Conservation (phyloP, 345 rosid species). For the Moringa oleifera region DNA sequence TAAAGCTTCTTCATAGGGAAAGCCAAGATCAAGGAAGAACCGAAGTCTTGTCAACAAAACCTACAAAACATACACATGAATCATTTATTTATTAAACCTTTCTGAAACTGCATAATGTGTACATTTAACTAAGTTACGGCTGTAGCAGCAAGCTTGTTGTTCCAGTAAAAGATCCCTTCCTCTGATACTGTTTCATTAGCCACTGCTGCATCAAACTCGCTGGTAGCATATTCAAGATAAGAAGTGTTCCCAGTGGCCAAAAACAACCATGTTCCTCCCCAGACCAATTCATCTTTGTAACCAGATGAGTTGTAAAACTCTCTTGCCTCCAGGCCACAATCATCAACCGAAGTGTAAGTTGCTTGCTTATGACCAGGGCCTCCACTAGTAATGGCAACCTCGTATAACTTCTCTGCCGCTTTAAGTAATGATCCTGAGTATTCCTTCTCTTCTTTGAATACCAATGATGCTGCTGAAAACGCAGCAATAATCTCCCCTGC, state of each 20-base stretch:
- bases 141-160: constrained; percentile 49
- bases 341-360: constrained; percentile 27
- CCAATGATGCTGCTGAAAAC: constrained; percentile 53
- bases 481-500: constrained; percentile 56
- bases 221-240: constrained; percentile 40
- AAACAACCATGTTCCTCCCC: constrained; percentile 64
- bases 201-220: constrained; percentile 29
- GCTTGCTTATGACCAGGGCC: constrained; percentile 17
- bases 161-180: constrained; percentile 49
- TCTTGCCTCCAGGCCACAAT: constrained; percentile 46
- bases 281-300: constrained; percentile 44
- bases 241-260: constrained; percentile 49
- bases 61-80: constrained; percentile 18
- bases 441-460: constrained; percentile 34
- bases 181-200: constrained; percentile 32
- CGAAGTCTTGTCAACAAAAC: constrained; percentile 43
- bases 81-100: background rate
- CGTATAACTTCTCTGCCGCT: constrained; percentile 34
- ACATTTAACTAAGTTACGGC: constrained; percentile 28
- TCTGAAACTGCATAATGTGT: background rate
- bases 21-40: constrained; percentile 48
- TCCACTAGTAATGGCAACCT: constrained; percentile 21
- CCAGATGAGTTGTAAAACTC: constrained; percentile 42
- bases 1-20: constrained; percentile 33
- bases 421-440: constrained; percentile 28